Percentiles rank a stretch among this genome's conserved stretches.
phyloP scores from a whole-genome alignment of 1,284 basidiomycete genomes.

The Chiua sp. region DNA sequence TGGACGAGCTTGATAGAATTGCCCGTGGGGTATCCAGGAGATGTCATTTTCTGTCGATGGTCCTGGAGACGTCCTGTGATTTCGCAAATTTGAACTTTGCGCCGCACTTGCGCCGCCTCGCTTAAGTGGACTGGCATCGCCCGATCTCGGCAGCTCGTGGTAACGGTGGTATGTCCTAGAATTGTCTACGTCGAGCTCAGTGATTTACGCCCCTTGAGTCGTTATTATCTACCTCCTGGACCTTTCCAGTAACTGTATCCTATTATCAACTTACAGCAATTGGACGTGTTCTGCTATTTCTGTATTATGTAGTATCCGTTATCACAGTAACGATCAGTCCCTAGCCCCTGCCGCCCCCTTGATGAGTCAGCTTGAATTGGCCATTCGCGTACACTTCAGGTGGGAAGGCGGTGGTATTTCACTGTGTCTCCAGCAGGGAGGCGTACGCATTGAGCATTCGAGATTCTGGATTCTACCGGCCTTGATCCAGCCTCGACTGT shows the following conservation, averaged over 20 bases:
- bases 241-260: constrained; percentile 1
- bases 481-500: neutral
- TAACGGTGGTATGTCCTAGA: neutral
- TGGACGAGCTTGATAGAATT: too few species aligned
- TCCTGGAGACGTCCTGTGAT: too few species aligned
- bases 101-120: too few species aligned
- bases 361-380: constrained; percentile 22
- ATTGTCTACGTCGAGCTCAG: neutral
- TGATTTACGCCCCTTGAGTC: neutral
- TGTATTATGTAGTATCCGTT: too few species aligned
- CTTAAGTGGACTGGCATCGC: too few species aligned
- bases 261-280: constrained; percentile 6
- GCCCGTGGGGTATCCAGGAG: too few species aligned
- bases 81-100: too few species aligned
- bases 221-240: too few species aligned
- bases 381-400: constrained; percentile 8
- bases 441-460: constrained; percentile 9
- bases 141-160: too few species aligned
- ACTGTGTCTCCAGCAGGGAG: constrained; percentile 4
- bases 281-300: too few species aligned
- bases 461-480: too few species aligned
- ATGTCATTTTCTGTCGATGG: too few species aligned
- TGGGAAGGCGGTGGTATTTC: constrained; percentile 4
- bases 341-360: neutral
- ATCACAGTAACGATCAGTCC: neutral